A percentile compares a stretch with the other conserved stretches of the same genome.
Evolutionary conservation across 2,329 filamentous ascomycete species (phyloP).

Genomic region (Fusarium citri): DNA sequence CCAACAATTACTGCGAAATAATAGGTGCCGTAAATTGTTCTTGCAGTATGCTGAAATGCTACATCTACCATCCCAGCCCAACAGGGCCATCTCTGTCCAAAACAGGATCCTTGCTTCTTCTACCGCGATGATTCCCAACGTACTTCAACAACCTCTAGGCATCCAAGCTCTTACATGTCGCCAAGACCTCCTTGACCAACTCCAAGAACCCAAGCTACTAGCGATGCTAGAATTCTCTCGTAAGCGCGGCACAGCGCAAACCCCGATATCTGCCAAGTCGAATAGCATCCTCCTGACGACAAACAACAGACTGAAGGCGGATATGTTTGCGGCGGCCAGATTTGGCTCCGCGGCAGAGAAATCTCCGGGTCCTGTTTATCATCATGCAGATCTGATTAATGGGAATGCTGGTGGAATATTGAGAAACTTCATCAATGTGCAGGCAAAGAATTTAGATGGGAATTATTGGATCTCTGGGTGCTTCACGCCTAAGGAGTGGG

Average conservation of each 20-base stretch:
- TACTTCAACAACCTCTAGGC: rapidly evolving
- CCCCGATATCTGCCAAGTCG: not conserved
- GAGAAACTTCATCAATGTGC: not conserved
- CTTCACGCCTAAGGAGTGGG: not conserved
- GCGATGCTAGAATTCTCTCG: not conserved
- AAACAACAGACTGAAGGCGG: not conserved
- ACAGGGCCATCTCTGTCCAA: no score
- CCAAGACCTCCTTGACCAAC: not conserved
- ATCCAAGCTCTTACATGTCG: not conserved
- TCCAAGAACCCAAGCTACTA: not conserved
- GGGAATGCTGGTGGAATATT: rapidly evolving
- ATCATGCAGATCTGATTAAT: not conserved
- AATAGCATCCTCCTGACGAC: not conserved
- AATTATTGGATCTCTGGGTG: not conserved
- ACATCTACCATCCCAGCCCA: no score
- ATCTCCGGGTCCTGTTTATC: not conserved
- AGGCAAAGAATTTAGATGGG: rapidly evolving
- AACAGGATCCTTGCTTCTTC: not conserved
- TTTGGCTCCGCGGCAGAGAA: not conserved
- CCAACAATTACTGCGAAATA: no score
- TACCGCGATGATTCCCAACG: rapidly evolving
- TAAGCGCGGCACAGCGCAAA: not conserved
- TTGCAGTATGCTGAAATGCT: no score
- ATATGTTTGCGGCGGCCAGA: not conserved
- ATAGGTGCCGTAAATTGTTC: no score